A percentile compares a stretch with the other conserved stretches of the same genome.
phyloP scores from a whole-genome alignment of 331 rosid genomes.

The Saraca asoca region DNA sequence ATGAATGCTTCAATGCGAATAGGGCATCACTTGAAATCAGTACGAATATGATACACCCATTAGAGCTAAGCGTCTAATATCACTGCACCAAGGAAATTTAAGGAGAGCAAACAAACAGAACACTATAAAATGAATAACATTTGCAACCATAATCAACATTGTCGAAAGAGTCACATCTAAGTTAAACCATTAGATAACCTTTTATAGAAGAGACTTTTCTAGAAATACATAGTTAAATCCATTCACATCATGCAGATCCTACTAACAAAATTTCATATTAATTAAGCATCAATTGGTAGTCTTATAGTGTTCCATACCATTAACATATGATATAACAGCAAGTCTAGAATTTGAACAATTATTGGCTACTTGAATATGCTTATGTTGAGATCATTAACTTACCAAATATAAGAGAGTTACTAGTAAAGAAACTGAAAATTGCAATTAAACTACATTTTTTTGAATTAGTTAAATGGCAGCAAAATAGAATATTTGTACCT shows the following conservation, averaged over 20 bases:
- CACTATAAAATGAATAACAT: slow-evolving; percentile 13
- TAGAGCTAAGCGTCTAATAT: slow-evolving; percentile 29
- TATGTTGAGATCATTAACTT: slow-evolving; percentile 9
- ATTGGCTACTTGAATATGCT: background rate
- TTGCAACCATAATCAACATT: slow-evolving; percentile 16
- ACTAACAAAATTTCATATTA: too few species aligned
- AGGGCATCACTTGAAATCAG: slow-evolving; percentile 76
- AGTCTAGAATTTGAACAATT: too few species aligned
- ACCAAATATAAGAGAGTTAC: background rate
- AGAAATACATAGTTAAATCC: too few species aligned
- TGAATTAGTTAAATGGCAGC: background rate
- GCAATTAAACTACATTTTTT: slow-evolving; percentile 5
- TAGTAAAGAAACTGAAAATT: slow-evolving; percentile 17
- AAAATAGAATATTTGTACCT: slow-evolving; percentile 50
- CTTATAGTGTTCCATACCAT: too few species aligned
- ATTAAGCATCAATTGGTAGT: too few species aligned
- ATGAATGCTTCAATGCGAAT: slow-evolving; percentile 48
- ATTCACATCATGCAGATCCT: too few species aligned
- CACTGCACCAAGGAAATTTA: slow-evolving; percentile 13
- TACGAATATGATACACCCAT: slow-evolving; percentile 34
- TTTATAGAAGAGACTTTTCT: too few species aligned
- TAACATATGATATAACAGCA: too few species aligned
- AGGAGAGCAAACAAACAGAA: slow-evolving; percentile 1
- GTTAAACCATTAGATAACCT: too few species aligned
- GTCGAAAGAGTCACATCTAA: background rate